Percentiles rank a stretch among this genome's conserved stretches.
phyloP scores from a whole-genome alignment of 306 rosid species.

The Vigna trinervia region DNA sequence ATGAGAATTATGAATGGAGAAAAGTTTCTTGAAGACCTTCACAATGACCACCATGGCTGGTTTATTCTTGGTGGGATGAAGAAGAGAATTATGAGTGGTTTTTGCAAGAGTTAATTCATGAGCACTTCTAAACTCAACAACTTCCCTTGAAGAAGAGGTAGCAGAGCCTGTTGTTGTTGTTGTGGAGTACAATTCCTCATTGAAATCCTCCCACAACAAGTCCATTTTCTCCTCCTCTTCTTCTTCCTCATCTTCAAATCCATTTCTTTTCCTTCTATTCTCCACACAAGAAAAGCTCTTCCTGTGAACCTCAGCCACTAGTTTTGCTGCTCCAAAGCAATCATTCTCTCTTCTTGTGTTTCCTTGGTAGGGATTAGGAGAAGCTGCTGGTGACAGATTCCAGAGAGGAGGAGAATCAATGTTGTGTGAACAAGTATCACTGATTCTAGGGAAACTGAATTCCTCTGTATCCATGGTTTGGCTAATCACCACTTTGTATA shows the following conservation, averaged over 20 bases:
- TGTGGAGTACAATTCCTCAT: constrained; percentile 53
- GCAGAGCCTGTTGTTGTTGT: constrained; percentile 42
- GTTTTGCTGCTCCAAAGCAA: constrained; percentile 9
- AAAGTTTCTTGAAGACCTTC: constrained; percentile 57
- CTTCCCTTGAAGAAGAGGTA: constrained; percentile 50
- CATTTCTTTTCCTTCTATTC: background rate
- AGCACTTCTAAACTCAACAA: constrained; percentile 44
- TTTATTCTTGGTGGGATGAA: constrained; percentile 38
- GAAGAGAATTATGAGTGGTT: constrained; percentile 6
- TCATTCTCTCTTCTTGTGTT: background rate
- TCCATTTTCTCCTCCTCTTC: constrained; percentile 56
- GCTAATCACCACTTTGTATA: background rate
- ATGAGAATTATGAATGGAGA: constrained; percentile 46
- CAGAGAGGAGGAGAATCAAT: constrained; percentile 60
- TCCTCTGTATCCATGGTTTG: constrained; percentile 55
- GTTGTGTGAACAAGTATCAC: constrained; percentile 31
- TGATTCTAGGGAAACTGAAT: constrained; percentile 54
- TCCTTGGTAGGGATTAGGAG: constrained; percentile 39
- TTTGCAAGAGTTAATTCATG: constrained; percentile 30
- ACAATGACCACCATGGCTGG: constrained; percentile 50
- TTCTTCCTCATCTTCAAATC: constrained; percentile 38
- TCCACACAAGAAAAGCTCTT: constrained; percentile 41
- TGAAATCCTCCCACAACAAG: constrained; percentile 66
- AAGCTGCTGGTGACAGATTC: constrained; percentile 51
- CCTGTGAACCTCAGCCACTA: background rate